A percentile compares a stretch with the other conserved stretches of the same genome.
Evolutionary conservation across 1,284 basidiomycete genomes (phyloP).

Genomic region (Cutaneotrichosporon sp.): DNA sequence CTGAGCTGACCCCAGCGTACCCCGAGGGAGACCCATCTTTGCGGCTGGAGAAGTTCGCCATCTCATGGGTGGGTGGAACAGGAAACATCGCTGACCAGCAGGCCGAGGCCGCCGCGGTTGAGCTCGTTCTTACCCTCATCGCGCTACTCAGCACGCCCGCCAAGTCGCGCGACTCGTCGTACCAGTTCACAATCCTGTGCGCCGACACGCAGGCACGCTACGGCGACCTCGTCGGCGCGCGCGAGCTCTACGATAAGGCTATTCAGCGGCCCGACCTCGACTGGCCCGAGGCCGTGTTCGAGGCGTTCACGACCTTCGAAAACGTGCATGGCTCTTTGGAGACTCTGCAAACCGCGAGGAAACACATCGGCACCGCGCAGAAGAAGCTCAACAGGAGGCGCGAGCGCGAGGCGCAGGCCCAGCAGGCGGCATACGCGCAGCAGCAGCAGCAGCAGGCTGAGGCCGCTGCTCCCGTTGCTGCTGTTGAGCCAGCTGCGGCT

Average conservation of each 20-base stretch:
- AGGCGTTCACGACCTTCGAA: constrained; percentile 84
- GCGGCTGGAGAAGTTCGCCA: constrained; percentile 77
- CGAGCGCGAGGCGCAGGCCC: constrained; percentile 60
- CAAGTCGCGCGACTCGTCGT: constrained; percentile 32
- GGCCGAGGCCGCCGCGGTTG: constrained; percentile 36
- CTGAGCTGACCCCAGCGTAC: constrained; percentile 42
- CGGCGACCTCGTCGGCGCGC: constrained; percentile 62
- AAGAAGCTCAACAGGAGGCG: constrained; percentile 65
- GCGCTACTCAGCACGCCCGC: constrained; percentile 31
- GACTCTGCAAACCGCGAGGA: constrained; percentile 68
- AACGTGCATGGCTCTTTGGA: constrained; percentile 73
- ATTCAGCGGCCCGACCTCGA: constrained; percentile 66
- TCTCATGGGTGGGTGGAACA: constrained; percentile 64
- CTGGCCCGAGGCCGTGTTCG: constrained; percentile 90
- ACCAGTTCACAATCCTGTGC: constrained; percentile 35
- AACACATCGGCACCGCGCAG: constrained; percentile 67
- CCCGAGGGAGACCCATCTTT: constrained; percentile 62
- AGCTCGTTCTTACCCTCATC: constrained; percentile 32
- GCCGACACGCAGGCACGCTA: constrained; percentile 56
- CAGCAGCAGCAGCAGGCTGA: constrained; percentile 24
- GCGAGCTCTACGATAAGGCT: constrained; percentile 66
- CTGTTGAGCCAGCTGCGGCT: constrained; percentile 6
- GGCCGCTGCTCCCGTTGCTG: constrained; percentile 2
- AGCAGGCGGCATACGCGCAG: constrained; percentile 20
- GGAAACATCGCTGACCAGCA: constrained; percentile 9